Conservation (phyloP, 768 basidiomycete species). For the Collybia sordida region DNA sequence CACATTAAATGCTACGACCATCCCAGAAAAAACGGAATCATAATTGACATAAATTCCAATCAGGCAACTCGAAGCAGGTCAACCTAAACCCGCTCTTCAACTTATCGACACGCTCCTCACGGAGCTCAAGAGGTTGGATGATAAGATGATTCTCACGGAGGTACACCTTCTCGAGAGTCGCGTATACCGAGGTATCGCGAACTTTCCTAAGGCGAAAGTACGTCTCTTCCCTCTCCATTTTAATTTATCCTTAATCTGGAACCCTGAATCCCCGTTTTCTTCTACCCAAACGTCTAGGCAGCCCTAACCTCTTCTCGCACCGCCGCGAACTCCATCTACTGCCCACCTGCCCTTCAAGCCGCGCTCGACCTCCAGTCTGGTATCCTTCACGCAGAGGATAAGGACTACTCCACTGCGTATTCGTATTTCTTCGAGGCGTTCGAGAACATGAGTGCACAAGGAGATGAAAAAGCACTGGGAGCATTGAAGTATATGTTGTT, state of each 20-base stretch:
- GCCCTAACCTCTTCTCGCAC: slow-evolving; percentile 89
- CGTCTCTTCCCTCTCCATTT: slow-evolving; percentile 8
- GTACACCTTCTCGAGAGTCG: slow-evolving; percentile 93
- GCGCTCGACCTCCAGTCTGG: slow-evolving; percentile 58
- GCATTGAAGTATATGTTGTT: slow-evolving; percentile 98
- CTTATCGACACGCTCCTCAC: slow-evolving; percentile 87
- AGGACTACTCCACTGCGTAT: slow-evolving; percentile 97
- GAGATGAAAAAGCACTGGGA: slow-evolving; percentile 73
- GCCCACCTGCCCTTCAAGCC: slow-evolving; percentile 46
- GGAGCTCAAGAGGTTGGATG: slow-evolving; percentile 91
- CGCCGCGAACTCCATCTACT: slow-evolving; percentile 95
- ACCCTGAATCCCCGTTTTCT: not conserved
- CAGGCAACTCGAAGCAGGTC: slow-evolving; percentile 73
- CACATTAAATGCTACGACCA: not conserved
- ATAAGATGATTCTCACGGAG: slow-evolving; percentile 97
- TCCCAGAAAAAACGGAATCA: not conserved
- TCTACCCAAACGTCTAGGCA: slow-evolving; percentile 50
- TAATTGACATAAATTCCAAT: slow-evolving; percentile 3
- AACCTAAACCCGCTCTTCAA: slow-evolving; percentile 75
- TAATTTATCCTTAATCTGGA: not conserved
- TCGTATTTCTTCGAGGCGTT: slow-evolving; percentile 98
- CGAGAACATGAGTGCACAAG: slow-evolving; percentile 81
- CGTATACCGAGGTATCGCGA: slow-evolving; percentile 87
- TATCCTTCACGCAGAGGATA: slow-evolving; percentile 92
- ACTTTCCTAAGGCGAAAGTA: slow-evolving; percentile 89